Conservation (phyloP, 768 basidiomycete species). For the Hericium erinaceus region DNA sequence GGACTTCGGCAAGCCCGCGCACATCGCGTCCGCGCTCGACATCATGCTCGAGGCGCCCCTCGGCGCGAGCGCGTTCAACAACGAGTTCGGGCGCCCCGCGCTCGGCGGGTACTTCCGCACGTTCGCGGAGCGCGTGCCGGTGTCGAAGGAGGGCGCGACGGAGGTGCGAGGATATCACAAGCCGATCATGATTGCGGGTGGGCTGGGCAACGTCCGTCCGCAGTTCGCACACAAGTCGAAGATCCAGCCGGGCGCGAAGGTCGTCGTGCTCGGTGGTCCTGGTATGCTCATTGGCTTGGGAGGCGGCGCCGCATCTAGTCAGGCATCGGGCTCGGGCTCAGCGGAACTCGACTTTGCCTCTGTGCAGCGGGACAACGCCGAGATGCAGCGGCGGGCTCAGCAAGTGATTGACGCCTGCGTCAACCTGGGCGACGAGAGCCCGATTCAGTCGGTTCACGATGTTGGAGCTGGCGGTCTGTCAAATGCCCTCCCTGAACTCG, state of each 20-base stretch:
- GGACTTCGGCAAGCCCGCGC: constrained; percentile 81
- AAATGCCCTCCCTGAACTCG: constrained; percentile 93
- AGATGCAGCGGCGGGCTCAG: constrained; percentile 96
- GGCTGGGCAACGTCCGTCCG: constrained; percentile 87
- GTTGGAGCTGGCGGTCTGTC: constrained; percentile 96
- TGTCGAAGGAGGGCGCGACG: constrained; percentile 35
- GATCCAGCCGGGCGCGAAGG: constrained; percentile 75
- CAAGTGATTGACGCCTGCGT: constrained; percentile 95
- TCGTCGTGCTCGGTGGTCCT: constrained; percentile 91
- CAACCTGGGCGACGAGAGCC: constrained; percentile 47
- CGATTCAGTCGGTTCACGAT: constrained; percentile 95
- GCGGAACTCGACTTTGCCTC: constrained; percentile 96
- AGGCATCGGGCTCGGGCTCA: constrained; percentile 81
- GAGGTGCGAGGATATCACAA: constrained; percentile 97
- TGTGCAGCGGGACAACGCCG: constrained; percentile 95
- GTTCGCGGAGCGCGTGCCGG: constrained; percentile 70
- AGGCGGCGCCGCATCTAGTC: constrained; percentile 93
- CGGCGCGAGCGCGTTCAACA: constrained; percentile 94
- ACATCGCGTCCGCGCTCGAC: constrained; percentile 88
- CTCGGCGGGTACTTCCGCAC: constrained; percentile 93
- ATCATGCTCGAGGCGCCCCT: constrained; percentile 97
- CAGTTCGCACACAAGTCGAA: constrained; percentile 69
- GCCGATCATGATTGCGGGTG: constrained; percentile 99
- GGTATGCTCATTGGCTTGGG: constrained; percentile 95
- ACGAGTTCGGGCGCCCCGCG: constrained; percentile 94